Evolutionary conservation across 495 filamentous ascomycete genomes (phyloP), one percentile per base, ranked within the genome.

Genomic region (Niebla homalea): DNA sequence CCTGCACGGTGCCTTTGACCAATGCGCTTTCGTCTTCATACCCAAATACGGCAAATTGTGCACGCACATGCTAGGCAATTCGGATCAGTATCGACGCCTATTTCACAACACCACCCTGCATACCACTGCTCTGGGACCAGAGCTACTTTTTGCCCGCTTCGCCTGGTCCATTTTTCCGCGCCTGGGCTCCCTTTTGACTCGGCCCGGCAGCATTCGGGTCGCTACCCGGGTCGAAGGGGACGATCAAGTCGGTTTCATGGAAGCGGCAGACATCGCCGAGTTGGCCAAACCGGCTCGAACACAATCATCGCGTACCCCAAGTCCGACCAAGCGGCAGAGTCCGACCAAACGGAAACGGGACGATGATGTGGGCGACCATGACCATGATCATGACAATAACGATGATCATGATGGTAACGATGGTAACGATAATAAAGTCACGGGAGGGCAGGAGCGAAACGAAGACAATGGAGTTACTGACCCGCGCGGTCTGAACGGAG

Each of bases 91-190:
- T 8, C 40, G 53, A 15, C 8, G 25, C 16, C 14, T 46, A 12
- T 55, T 51, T 26, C 55, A 57, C 29, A 57, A 57, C 36, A 21
- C 23, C 15, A 19, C 36, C 3, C n/a, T 51, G 2, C 5, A 43
- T 5, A 4, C 41, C 4, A 37, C 4, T 5, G 5, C 14, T 18
- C 42, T 55, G 4, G 16, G 25, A 14, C 20, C 41, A 10, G 37
- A 41, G 10, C 47, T 50, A 32, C 11, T 57, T 4, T 25, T 47
- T 6, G 39, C 19, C 6, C 22, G 55, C 26, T 51, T 57, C 36
- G 55, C 55, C 22, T 57, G 55, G 55, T 21, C 55, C n/a, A 56
- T 57, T 11, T 56, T 55, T 39, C 52, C 55, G 8, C 22, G 48
- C 15, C 12, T 53, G 4, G 39, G 37, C 18, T 18, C 19, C 1